Evolutionary conservation across 306 rosid species (phyloP), one percentile per base, ranked within the genome.

Genomic region (Lotus japonicus): DNA sequence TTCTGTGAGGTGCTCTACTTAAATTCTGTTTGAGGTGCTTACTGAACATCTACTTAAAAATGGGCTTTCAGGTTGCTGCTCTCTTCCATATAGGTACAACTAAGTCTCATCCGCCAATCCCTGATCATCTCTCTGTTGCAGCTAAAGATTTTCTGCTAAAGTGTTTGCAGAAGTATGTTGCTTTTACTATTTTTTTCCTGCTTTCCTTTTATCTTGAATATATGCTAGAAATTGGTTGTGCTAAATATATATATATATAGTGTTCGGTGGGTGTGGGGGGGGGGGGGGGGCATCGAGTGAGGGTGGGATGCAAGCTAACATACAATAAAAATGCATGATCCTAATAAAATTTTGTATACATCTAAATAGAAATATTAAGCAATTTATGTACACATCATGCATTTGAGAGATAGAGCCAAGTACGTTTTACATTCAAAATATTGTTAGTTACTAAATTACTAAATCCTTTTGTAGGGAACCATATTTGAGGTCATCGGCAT

Each of bases 21-120:
- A 68, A 36, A 39, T 44, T 81, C 35, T 64, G 55, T 75, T 50
- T 16, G 41, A 56, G 63, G 28, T 59, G 11, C 68, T 68, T 41
- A 51, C 65, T 51, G 63, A 60, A 62, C 17, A 45, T 66, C 39
- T 68, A 69, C 87, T 92, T 56, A 92, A 58, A 21, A 66, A 17
- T 68, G 71, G 58, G 62, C 42, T 71, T 84, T 64, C 83, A 95
- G 99, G 99, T 95, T 68, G 97, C 99, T 80, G 99, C 86, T 79
- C 95, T 95, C 75, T 95, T 91, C 80, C 87, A 95, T 75, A 87
- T 95, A 66, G 99, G 99, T 74, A 88, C 97, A 15, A 90, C 99
- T 5, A 95, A 91, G 85, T 89, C 99, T 73, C 97, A 90, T 84
- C 99, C 99, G 39, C 99, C 99, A 54, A 95, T 91, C 28, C 99